These are phyloP conservation scores for Argentina anserina DNA, from an alignment of 306 rosid species.

Conservation along the genomic window DNA sequence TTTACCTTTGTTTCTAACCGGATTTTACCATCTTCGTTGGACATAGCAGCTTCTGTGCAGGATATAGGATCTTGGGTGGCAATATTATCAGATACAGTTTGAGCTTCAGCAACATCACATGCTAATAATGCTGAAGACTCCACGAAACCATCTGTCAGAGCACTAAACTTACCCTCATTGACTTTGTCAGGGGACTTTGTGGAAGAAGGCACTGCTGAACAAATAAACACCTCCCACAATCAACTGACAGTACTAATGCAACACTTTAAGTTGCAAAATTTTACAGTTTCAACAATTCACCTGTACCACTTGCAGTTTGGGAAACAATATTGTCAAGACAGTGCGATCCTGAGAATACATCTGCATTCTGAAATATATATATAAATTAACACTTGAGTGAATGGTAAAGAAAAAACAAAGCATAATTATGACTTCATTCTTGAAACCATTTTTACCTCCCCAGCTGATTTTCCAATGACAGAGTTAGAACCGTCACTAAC, in stretches of 20 bases:
- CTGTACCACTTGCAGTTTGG: slow-evolving; percentile 36
- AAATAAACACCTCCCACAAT: not conserved
- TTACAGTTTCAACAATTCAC: slow-evolving; percentile 26
- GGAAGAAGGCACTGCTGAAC: not conserved
- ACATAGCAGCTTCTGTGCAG: slow-evolving; percentile 9
- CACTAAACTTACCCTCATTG: slow-evolving; percentile 30
- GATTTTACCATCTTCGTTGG: slow-evolving; percentile 15
- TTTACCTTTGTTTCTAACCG: slow-evolving; percentile 35
- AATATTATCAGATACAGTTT: slow-evolving; percentile 22
- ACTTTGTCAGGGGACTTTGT: slow-evolving; percentile 1
- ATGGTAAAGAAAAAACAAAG: not conserved
- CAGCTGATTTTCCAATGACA: slow-evolving; percentile 36
- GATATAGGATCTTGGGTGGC: slow-evolving; percentile 18
- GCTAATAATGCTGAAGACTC: slow-evolving; percentile 14
- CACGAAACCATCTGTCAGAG: slow-evolving; percentile 21
- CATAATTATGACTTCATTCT: not conserved
- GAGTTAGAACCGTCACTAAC: slow-evolving; percentile 37
- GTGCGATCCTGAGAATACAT: slow-evolving; percentile 56
- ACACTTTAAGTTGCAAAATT: not conserved
- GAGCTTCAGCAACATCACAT: slow-evolving; percentile 37
- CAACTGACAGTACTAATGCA: not conserved
- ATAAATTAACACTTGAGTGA: not conserved
- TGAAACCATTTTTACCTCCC: slow-evolving; percentile 44
- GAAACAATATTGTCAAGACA: slow-evolving; percentile 47
- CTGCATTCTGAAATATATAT: slow-evolving; percentile 46